Evolutionary conservation across 2,329 filamentous ascomycete species (phyloP).

Genomic region (Zymoseptoria pseudotritici): DNA sequence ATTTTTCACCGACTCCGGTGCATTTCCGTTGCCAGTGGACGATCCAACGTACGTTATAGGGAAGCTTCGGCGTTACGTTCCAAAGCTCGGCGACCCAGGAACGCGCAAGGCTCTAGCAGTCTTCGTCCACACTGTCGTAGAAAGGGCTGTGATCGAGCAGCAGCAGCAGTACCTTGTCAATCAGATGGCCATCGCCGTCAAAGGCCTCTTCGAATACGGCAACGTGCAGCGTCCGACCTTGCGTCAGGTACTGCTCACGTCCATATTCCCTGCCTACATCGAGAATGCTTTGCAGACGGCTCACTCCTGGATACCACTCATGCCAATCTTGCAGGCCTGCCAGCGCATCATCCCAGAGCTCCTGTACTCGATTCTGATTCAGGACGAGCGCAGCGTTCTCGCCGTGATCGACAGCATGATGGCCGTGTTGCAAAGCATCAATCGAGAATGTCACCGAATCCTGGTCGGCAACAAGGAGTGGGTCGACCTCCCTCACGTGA

Average conservation of each 20-base stretch:
- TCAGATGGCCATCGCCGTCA: conserved; percentile 47
- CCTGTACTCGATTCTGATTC: conserved; percentile 40
- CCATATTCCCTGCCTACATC: conserved; percentile 52
- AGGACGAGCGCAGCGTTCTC: conserved; percentile 32
- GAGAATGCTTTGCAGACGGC: conserved; percentile 39
- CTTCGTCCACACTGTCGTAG: conserved; percentile 54
- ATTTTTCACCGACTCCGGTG: conserved; percentile 54
- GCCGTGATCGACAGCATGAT: conserved; percentile 7
- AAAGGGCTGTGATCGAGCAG: conserved; percentile 51
- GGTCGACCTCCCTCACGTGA: conserved; percentile 12
- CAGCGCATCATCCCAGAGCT: conserved; percentile 37
- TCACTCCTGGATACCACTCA: conserved; percentile 45
- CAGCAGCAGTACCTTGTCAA: conserved; percentile 50
- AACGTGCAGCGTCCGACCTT: conserved; percentile 34
- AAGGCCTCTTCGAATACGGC: conserved; percentile 37
- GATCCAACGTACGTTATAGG: conserved; percentile 59
- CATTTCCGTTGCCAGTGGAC: conserved; percentile 52
- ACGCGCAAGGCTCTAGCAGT: conserved; percentile 48
- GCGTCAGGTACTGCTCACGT: conserved; percentile 45
- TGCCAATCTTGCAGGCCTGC: conserved; percentile 46
- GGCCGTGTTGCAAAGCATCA: conserved; percentile 13
- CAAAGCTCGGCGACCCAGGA: conserved; percentile 43
- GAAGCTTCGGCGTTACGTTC: conserved; percentile 51
- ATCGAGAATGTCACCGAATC: conserved; percentile 7
- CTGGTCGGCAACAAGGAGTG: conserved; percentile 4